Conservation (phyloP, 2,329 filamentous ascomycete species). For the Hypoxylon sp. region DNA sequence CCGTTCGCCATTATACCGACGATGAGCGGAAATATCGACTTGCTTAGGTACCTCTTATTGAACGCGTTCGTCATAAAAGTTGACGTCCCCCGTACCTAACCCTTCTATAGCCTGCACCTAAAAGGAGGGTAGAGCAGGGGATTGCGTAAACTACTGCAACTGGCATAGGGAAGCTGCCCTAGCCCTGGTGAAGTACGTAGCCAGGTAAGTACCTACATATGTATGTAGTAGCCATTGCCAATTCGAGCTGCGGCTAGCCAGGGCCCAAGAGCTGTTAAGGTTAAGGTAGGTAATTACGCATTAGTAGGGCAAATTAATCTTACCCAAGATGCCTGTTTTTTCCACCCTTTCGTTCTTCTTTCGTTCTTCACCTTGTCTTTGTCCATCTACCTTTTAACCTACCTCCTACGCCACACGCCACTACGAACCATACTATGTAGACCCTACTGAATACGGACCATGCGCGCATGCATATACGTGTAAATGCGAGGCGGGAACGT, state of each 20-base stretch:
- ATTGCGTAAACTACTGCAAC: not conserved
- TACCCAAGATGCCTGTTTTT: not conserved
- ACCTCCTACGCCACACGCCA: not conserved
- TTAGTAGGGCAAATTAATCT: constrained; percentile 1
- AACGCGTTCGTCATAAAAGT: not conserved
- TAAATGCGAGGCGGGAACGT: not conserved
- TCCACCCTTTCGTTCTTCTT: not conserved
- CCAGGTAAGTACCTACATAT: not conserved
- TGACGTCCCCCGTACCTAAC: not conserved
- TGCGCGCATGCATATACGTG: not conserved
- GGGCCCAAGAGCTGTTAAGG: constrained; percentile 4
- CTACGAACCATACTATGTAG: too few species aligned
- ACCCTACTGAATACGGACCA: too few species aligned
- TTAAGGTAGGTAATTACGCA: constrained; percentile 9
- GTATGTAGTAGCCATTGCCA: not conserved
- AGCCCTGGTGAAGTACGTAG: not conserved
- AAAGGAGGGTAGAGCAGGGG: not conserved
- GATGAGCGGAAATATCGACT: not conserved
- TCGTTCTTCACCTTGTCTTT: too few species aligned
- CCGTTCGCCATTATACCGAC: not conserved
- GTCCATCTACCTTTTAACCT: not conserved
- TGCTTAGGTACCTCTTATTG: not conserved
- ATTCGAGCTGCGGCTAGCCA: not conserved
- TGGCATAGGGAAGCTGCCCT: not conserved
- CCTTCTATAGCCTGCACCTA: not conserved